phyloP scores from a whole-genome alignment of 768 basidiomycete genomes.

The Boletus speciosus region DNA sequence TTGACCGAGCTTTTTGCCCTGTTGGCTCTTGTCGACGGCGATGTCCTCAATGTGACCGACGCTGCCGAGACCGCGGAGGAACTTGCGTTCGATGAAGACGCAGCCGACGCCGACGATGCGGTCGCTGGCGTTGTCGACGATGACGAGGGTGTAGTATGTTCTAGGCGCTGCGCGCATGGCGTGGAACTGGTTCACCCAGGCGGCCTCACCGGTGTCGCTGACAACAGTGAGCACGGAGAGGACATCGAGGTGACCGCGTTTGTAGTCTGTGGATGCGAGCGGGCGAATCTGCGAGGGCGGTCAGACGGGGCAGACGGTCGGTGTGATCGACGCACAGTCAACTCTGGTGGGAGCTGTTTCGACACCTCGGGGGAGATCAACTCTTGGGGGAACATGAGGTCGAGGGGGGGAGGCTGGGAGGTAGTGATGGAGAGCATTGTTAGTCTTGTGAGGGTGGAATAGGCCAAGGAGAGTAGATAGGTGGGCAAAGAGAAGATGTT shows the following conservation, averaged over 20 bases:
- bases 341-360: conserved; percentile 53
- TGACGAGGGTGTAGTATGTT: conserved; percentile 85
- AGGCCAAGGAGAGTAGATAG: conserved; percentile 1
- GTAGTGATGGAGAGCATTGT: conserved; percentile 31
- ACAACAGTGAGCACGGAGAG: conserved; percentile 70
- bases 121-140: conserved; percentile 72
- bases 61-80: conserved; percentile 77
- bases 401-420: conserved; percentile 60
- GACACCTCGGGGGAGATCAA: conserved; percentile 67
- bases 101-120: conserved; percentile 80
- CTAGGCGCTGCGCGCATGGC: conserved; percentile 48
- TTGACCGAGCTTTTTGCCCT: conserved; percentile 90
- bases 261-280: conserved; percentile 79
- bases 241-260: conserved; percentile 77
- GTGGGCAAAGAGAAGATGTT: background rate
- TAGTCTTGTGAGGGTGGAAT: background rate
- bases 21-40: conserved; percentile 81
- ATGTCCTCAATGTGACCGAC: conserved; percentile 99
- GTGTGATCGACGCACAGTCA: conserved; percentile 8
- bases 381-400: conserved; percentile 72
- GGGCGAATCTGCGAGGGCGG: conserved; percentile 73
- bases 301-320: background rate
- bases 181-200: conserved; percentile 71
- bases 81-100: conserved; percentile 91
- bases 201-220: conserved; percentile 59